Evolutionary conservation across 352 stramenopile genomes (phyloP), one percentile per base, ranked within the genome.

Genomic region (Phytophthora kernoviae): DNA sequence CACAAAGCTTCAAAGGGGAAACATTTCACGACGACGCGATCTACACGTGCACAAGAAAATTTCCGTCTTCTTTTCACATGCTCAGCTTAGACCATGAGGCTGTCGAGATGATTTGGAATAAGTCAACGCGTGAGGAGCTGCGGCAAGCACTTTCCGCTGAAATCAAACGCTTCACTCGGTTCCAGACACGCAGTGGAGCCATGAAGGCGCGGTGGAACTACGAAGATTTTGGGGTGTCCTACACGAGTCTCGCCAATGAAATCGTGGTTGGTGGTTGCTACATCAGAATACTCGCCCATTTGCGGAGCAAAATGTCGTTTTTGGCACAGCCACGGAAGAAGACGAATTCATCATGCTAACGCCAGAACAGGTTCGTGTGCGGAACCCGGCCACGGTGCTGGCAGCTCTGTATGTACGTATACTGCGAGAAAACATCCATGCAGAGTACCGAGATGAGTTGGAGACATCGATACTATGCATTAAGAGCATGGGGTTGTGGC

Each of bases 101-200:
- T 2, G 81, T 97, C 6, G 91, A 98, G 58, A 69, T 98, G 45
- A 94, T 98, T 55, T 99, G 96, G 96, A 98, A 94, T 60, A 73
- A 88, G 22, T 66, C 83, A 50, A 98, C 93, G 1, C 75, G 95
- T 20, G 76, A 84, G 7, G 94, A 98, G 57, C 78, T 99, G 39
- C 86, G 88, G 8, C 79, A 68, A 41, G 81, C 88, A 22, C 69
- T 99, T 27, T 77, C 94, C 18, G 51, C 70, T 18, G 89, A 93
- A 58, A 91, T 98, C 54, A 74, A 97, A 48, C 60, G 68, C 7
- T 93, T 98, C 48, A 83, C 73, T 6, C 75, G 88, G 36, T 89
- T 93, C 17, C 81, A 92, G 46, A 81, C 77, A 33, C 86, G 67
- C n/a, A 67, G 74, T 15, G 82, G 73, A 2, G 69, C 60, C 37